Evolutionary conservation across 164 flowering plant genomes (phyloP), one percentile per base, ranked within the genome.

Genomic region (Berberis vulgaris): DNA sequence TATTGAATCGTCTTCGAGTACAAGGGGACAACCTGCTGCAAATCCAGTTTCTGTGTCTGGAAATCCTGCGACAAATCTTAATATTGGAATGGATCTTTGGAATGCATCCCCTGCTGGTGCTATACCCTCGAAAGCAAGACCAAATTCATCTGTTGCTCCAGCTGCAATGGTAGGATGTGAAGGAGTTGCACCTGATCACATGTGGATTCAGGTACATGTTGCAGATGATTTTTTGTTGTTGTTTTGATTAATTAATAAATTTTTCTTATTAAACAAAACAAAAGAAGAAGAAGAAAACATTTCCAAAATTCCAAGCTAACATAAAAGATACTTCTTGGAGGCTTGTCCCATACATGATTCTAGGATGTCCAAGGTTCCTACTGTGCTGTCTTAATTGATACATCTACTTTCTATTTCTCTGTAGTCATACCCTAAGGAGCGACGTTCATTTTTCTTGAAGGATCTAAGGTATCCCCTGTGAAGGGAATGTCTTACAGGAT

Each of bases 1-100:
- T 45, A 63, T 57, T 66, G 77, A 73, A 47, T 59, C 76, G 59
- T 69, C 69, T 59, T 59, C 63, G 38, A 66, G 40, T 57, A 66
- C 57, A 49, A 53, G 57, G 56, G 70, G 55, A 8, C 67, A 57
- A 45, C 58, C 70, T 40, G 70, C 65, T 10, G 54, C 78, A 57
- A 77, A 66, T 70, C 86, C 77, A 65, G 69, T 68, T 62, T 69
- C 85, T 11, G 82, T 82, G 46, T 81, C 85, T 43, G 92, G 94
- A 56, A 87, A 84, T 67, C 84, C 89, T 54, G 83, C 84, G 13
- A 85, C 96, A 47, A 87, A 83, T 77, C 75, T 87, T 41, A 91
- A 88, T 61, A 86, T 91, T 62, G 91, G 93, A 43, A 87, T 87
- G 91, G 96, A 87, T 64, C 77, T 87, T 50, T 88, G 96, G 96